Evolutionary conservation across 441 rosid genomes (phyloP), one percentile per base, ranked within the genome.

Genomic region (Pelargonium exstipulatum): DNA sequence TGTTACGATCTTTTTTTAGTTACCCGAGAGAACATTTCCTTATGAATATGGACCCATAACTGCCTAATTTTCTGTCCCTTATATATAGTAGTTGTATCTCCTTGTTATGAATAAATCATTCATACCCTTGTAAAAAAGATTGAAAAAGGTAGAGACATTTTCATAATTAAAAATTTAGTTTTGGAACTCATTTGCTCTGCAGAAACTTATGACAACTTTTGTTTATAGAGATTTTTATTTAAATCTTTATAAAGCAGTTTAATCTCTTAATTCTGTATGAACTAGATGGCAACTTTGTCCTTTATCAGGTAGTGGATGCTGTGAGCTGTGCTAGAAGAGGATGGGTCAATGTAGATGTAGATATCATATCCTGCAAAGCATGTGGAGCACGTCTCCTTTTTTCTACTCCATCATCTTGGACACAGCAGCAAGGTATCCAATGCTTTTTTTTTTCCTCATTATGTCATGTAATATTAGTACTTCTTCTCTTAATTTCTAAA

Each of bases 261-360:
- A 10, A 65, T 62, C 9, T 4, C 17, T 0, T 4, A 16, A 46
- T 42, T 8, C 8, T 37, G 46, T 64, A 24, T 22, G 70, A 24
- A 17, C 61, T 20, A 45, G 2, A 42, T 55, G 17, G 22, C 29
- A 10, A 5, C 64, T 64, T 58, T 7, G 26, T 17, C 29, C 40
- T 35, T 24, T 58, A 69, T 74, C 76, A 92, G 99, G 96, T 78
- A 62, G 89, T 90, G 10, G 81, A 83, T 77, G 97, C 97, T 79
- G 88, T 89, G 68, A 89, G 88, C 76, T 95, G 99, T 68, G 95
- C 98, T 3, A 83, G 86, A 77, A 88, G 90, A 83, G 97, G 98
- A 65, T 95, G 99, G 99, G 79, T 89, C 77, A 95, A 92, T 80
- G 79, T 84, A 70, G 95, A 92, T 51, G 77, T 79, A 69, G 99